Percentiles rank a stretch among this genome's conserved stretches.
phyloP scores from a whole-genome alignment of 2,329 filamentous ascomycete genomes.

The Alternaria postmessia region DNA sequence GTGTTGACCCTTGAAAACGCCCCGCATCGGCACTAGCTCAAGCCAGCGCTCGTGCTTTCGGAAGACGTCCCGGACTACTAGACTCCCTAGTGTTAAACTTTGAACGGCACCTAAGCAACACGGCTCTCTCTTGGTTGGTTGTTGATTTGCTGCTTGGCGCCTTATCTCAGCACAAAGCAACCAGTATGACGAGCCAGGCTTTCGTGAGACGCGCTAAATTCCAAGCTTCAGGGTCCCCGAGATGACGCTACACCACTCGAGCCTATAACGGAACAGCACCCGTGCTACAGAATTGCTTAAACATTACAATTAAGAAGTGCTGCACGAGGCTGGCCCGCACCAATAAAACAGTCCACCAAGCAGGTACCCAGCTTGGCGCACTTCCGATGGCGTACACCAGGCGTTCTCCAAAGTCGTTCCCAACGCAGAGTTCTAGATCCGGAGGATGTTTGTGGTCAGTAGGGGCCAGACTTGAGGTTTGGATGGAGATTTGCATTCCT shows the following conservation, averaged over 20 bases:
- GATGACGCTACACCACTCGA: neutral
- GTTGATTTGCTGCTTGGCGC: neutral
- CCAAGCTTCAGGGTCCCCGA: neutral
- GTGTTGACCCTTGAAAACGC: neutral
- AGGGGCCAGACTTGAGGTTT: neutral
- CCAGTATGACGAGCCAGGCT: neutral
- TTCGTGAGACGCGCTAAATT: neutral
- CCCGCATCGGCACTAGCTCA: neutral
- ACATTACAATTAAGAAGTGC: neutral
- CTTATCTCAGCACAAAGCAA: neutral
- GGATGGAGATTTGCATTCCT: neutral
- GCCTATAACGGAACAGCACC: neutral
- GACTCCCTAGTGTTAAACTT: neutral
- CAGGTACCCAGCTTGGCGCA: conserved; percentile 1
- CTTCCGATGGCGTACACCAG: neutral
- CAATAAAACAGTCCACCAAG: neutral
- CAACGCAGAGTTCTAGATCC: neutral
- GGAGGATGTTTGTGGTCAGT: neutral
- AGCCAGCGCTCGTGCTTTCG: neutral
- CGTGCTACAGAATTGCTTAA: neutral
- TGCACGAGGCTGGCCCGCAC: neutral
- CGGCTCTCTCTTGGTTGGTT: neutral
- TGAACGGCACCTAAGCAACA: neutral
- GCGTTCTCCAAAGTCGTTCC: neutral
- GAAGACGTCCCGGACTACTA: neutral